Evolutionary conservation across 2,329 filamentous ascomycete species (phyloP), one percentile per base, ranked within the genome.

Genomic region (Penicillium thymicola): DNA sequence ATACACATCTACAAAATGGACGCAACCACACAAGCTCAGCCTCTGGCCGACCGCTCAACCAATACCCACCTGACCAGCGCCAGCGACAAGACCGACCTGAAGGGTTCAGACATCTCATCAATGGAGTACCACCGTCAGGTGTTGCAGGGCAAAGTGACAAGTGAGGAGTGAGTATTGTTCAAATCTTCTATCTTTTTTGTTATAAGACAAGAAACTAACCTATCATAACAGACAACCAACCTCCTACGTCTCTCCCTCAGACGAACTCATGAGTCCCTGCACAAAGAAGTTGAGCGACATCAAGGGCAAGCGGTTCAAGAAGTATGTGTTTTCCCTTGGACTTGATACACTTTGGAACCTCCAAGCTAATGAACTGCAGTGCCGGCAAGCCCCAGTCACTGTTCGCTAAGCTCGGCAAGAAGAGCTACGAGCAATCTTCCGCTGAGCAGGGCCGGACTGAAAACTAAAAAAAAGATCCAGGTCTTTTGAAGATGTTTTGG

Each of bases 301-400:
- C 53, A 81, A 81, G 72, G 75, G 75, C 37, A 79, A 79, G 72
- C 72, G 76, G 27, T 79, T 79, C 55, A 76, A 76, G 65, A 79
- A 76, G 76, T 78, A 70, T 48, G 70, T 65, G 43, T 8, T 13
- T 13, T 30, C 2, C n/a, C 7, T 9, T 16, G 4, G 13, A 4
- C 8, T 36, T n/a, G 1, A 5, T 45, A 23, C 3, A n/a, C 5
- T 2, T 34, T 7, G 14, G 5, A n/a, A n/a, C 5, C 14, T 11
- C 5, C 30, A 41, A 42, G 23, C 52, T 60, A 61, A 60, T 30
- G 5, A n/a, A 37, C 40, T 44, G 4, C 48, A 76, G 72, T 62
- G 71, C 67, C 52, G 72, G 70, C 61, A 74, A 75, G 58, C 76
- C 76, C 10, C 75, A 78, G 63, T 76, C 72, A 1, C 69, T 79